Evolutionary conservation across 306 rosid genomes (phyloP).

Genomic region (Dryas drummondii): DNA sequence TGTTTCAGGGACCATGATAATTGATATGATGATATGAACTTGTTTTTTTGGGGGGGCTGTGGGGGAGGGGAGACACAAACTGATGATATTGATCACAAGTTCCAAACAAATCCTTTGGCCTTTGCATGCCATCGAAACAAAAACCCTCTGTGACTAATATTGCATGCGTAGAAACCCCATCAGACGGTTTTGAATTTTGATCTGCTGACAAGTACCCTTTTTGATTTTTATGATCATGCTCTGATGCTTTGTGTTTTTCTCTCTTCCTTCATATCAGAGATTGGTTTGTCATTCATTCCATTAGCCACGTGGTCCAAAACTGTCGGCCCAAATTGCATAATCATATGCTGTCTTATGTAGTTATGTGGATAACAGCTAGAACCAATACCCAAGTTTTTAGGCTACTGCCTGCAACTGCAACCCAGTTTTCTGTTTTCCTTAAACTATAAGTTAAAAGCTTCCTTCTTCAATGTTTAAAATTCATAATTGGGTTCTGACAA

Average conservation of each 20-base stretch:
- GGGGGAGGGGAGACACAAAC: not conserved
- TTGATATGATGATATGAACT: not conserved
- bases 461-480: too few species aligned
- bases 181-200: slow-evolving; percentile 23
- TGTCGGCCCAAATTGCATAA: not conserved
- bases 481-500: too few species aligned
- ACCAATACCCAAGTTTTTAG: not conserved
- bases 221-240: not conserved
- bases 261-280: not conserved
- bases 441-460: not conserved
- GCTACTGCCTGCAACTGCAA: not conserved
- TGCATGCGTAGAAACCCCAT: not conserved
- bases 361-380: slow-evolving; percentile 2
- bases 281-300: slow-evolving; percentile 14
- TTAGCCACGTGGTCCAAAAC: slow-evolving; percentile 8
- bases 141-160: slow-evolving; percentile 1
- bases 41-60: not conserved
- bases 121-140: slow-evolving; percentile 16
- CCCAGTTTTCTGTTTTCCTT: not conserved
- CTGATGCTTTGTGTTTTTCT: not conserved
- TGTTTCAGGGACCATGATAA: slow-evolving; percentile 14
- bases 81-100: slow-evolving; percentile 2
- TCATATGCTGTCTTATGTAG: not conserved
- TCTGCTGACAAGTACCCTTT: slow-evolving; percentile 8
- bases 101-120: not conserved